Evolutionary conservation across 208 protist species (phyloP), one percentile per base, ranked within the genome.

Genomic region (Crithidia bombi): DNA sequence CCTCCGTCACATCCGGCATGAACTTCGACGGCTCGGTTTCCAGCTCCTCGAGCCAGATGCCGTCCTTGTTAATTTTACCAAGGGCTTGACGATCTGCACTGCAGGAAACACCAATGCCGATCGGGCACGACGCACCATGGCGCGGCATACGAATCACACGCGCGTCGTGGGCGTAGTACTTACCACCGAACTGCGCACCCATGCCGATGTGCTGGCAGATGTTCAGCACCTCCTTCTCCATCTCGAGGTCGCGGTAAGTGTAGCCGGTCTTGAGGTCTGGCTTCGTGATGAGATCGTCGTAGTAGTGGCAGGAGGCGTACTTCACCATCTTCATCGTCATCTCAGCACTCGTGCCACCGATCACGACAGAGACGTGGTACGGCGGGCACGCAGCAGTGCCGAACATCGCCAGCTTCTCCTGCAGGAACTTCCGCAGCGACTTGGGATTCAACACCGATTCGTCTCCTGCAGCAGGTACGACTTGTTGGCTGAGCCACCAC

Each of bases 141-240:
- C 95, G 91, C 19, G 95, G 95, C 72, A 98, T 82, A 62, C 96
- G 90, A 55, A 99, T 94, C 25, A 99, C 96, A 35, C 96, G 84
- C 14, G 97, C 97, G 81, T 99, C 97, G 76, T 99, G 97, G 59
- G 95, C 97, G 85, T 98, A 99, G 86, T 99, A 99, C 82, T 99
- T 99, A 15, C 98, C 98, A n/a, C 97, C 97, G 81, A 98, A 99
- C 83, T 99, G 97, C n/a, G 97, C 97, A 23, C 97, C 97, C 82
- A 99, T 98, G 52, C 97, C 96, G 65, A 95, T 87, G 32, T 94
- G 38, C 66, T 92, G 87, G 72, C 89, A 95, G 28, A 97, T 92
- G 58, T 95, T 65, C 50, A 96, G 56, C 64, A 98, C 90, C 67
- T 95, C 82, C 61, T 87, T 69, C 84, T 99, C 96, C 69, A 95